Evolutionary conservation across 148 eudicot genomes (phyloP).

Genomic region (Pouteria glomerata): DNA sequence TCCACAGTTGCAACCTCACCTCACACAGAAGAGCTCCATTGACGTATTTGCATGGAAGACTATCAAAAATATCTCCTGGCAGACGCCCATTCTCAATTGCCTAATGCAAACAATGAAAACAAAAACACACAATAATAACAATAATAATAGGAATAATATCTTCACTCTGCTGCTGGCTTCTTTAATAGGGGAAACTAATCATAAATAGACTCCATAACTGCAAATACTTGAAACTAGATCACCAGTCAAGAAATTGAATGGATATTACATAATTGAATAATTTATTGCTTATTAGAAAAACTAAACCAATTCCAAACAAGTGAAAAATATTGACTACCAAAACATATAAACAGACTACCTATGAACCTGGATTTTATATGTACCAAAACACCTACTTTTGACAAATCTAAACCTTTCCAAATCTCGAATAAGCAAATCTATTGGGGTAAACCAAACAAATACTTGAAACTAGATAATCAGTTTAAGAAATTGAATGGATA

Average conservation of each 20-base stretch:
- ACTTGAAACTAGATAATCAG: background rate
- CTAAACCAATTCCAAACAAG: background rate
- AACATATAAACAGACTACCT: too few relatives aligned
- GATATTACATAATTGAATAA: background rate
- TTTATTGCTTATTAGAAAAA: background rate
- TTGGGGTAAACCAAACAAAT: too few relatives aligned
- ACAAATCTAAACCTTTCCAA: too few relatives aligned
- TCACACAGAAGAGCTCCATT: constrained; percentile 18
- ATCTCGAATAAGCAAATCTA: too few relatives aligned
- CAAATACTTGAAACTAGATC: background rate
- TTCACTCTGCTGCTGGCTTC: background rate
- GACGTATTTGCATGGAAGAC: constrained; percentile 15
- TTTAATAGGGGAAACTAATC: background rate
- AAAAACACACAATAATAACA: background rate
- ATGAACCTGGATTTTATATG: too few relatives aligned
- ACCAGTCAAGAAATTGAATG: background rate
- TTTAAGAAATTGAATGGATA: background rate
- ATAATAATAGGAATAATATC: background rate
- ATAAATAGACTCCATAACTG: background rate
- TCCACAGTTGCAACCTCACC: constrained; percentile 5
- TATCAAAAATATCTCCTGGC: constrained; percentile 17
- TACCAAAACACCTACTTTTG: too few relatives aligned
- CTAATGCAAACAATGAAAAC: background rate
- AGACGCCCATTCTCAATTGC: constrained; percentile 19
- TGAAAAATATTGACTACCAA: too few relatives aligned